Percentiles rank a stretch among this genome's conserved stretches.
phyloP scores from a whole-genome alignment of 306 rosid genomes.

The Cucumis cinereus region DNA sequence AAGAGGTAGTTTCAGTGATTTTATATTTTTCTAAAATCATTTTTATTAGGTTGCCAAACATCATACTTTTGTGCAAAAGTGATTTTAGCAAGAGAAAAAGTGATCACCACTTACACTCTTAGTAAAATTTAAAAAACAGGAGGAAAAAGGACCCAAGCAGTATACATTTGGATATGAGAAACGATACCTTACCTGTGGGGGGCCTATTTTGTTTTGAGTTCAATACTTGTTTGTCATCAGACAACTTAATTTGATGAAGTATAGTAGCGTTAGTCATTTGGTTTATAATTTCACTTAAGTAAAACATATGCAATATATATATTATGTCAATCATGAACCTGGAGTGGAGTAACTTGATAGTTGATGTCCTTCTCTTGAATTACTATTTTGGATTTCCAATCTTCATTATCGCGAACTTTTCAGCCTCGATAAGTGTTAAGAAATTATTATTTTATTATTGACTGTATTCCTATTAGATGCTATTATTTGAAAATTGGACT shows the following conservation, averaged over 20 bases:
- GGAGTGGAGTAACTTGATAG: background rate
- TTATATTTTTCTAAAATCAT: too few relatives aligned
- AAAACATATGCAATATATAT: background rate
- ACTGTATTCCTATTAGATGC: background rate
- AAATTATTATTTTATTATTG: background rate
- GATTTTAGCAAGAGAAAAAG: too few relatives aligned
- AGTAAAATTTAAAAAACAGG: too few relatives aligned
- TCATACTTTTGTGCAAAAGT: too few relatives aligned
- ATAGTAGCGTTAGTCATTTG: background rate
- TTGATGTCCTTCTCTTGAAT: background rate
- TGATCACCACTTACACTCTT: too few relatives aligned
- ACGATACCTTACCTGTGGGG: background rate
- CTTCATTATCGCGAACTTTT: background rate
- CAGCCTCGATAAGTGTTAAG: background rate
- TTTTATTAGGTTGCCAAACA: too few relatives aligned
- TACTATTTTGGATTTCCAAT: too few relatives aligned
- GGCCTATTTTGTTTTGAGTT: background rate
- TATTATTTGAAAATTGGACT: background rate
- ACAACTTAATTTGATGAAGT: background rate
- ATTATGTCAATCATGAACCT: background rate
- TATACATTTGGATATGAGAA: background rate
- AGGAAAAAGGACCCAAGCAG: background rate
- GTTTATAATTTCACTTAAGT: background rate
- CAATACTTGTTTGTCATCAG: background rate
- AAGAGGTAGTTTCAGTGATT: too few relatives aligned